Conservation (phyloP, 2,329 filamentous ascomycete species). For the Sphaerulina vaccinii region DNA sequence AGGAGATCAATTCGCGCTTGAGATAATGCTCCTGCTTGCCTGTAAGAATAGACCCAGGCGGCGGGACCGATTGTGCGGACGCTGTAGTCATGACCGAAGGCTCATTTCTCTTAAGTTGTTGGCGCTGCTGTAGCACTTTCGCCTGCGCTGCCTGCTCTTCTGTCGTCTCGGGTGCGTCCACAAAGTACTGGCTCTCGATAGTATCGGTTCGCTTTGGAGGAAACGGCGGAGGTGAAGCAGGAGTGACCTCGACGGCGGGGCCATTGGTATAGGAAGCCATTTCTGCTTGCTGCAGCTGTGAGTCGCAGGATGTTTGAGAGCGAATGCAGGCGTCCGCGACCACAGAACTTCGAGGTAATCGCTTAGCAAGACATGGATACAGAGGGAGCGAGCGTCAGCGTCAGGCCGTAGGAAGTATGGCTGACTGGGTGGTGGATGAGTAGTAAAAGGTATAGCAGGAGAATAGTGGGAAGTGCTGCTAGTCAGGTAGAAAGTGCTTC, state of each 20-base stretch:
- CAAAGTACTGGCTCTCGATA: conserved; percentile 32
- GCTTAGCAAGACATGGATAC: not conserved
- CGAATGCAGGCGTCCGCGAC: not conserved
- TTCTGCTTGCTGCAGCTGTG: not conserved
- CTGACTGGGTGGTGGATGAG: not conserved
- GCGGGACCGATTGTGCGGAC: conserved; percentile 49
- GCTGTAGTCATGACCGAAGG: conserved; percentile 30
- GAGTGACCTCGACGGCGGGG: conserved; percentile 13
- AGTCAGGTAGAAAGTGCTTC: too few species aligned
- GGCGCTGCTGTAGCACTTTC: conserved; percentile 22
- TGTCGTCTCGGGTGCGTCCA: conserved; percentile 32
- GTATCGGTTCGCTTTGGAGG: conserved; percentile 28
- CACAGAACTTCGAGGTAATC: not conserved
- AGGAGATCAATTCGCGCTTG: conserved; percentile 88
- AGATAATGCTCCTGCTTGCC: conserved; percentile 99
- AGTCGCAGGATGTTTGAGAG: not conserved
- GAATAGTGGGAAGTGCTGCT: not conserved
- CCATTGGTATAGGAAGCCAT: conserved; percentile 15
- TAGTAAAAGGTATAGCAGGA: not conserved
- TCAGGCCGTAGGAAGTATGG: not conserved
- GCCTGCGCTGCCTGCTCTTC: conserved; percentile 21
- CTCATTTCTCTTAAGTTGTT: conserved; percentile 26
- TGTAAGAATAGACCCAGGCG: conserved; percentile 66
- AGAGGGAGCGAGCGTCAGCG: not conserved
- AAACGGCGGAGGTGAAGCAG: conserved; percentile 14